Conservation (phyloP, 176 grass and related monocot species). For the Eragrostis curvula region DNA sequence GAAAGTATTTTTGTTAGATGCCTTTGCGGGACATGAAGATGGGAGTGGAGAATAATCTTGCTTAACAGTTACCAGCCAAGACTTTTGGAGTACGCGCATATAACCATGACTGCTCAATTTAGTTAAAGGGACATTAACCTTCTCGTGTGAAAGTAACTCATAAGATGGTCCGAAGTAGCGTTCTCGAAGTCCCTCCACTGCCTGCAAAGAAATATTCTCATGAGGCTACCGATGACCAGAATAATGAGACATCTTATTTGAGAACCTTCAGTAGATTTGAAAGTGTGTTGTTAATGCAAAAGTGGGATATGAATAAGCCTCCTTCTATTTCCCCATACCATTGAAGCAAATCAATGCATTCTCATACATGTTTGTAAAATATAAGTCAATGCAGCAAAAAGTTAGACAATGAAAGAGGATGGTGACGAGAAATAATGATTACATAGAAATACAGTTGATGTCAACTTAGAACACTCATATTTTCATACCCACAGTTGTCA, state of each 20-base stretch:
- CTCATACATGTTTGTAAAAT: background rate
- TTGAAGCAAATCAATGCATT: conserved; percentile 11
- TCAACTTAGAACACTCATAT: background rate
- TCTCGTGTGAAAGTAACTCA: conserved; percentile 82
- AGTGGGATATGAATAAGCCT: background rate
- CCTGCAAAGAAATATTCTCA: conserved; percentile 44
- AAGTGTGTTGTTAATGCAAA: background rate
- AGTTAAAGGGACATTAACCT: conserved; percentile 45
- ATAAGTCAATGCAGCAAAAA: background rate
- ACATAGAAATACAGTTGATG: background rate
- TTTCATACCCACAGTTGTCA: background rate
- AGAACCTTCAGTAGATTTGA: background rate
- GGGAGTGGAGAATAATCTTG: background rate
- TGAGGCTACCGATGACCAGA: conserved; percentile 4
- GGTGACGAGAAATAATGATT: background rate
- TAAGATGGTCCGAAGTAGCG: conserved; percentile 87
- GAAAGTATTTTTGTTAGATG: no score
- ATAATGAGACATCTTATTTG: background rate
- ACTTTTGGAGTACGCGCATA: background rate
- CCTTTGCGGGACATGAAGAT: background rate
- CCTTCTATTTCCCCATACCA: background rate
- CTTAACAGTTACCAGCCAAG: background rate
- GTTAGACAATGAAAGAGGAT: background rate
- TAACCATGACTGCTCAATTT: background rate
- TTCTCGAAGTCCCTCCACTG: conserved; percentile 59